Evolutionary conservation across 139 green algal species (phyloP), one percentile per base, ranked within the genome.

Genomic region (Closterium sp.): DNA sequence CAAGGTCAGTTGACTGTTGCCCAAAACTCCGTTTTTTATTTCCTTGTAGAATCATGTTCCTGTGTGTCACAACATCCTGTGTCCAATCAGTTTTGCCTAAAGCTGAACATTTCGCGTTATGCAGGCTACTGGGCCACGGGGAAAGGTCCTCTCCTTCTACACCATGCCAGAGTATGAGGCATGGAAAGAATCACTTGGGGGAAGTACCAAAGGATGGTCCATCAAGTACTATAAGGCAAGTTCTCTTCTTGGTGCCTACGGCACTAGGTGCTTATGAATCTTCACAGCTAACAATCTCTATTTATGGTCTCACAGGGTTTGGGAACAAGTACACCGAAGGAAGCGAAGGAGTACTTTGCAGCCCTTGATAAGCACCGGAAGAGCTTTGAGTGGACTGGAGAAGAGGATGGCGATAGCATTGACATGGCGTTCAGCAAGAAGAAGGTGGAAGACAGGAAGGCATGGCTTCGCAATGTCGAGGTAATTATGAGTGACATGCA

Each of bases 141-240:
- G 88, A 25, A 88, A 91, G 55, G 87, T 33, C 28, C 94, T 96
- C 84, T 90, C 95, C 19, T 99, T 99, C 95, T 99, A 99, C 96
- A 99, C 98, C 6, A 95, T 99, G 93, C 98, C 98, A 4, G 97
- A 99, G 96, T 99, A 99, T 91, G 98, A 99, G 95, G 88, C 93
- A 25, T 99, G 98, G 98, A 97, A 96, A 91, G 96, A 99, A 91
- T 92, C 21, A 30, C 91, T 96, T 55, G 94, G 95, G n/a, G 93
- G 91, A 34, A 94, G 85, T 36, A 91, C 92, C 0, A 92, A 88
- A 9, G 97, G 96, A 84, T 99, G 98, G 98, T 95, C 92, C 23
- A 97, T 99, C 95, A 99, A 99, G 96, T 99, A 99, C 96, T 99
- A 99, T 94, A 99, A 99, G 95, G 97, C 93, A 33, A 33, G 83